These are phyloP conservation scores for Coix lacrymajobi DNA, from an alignment of 176 grass and related monocot genomes.

Conservation along the genomic window DNA sequence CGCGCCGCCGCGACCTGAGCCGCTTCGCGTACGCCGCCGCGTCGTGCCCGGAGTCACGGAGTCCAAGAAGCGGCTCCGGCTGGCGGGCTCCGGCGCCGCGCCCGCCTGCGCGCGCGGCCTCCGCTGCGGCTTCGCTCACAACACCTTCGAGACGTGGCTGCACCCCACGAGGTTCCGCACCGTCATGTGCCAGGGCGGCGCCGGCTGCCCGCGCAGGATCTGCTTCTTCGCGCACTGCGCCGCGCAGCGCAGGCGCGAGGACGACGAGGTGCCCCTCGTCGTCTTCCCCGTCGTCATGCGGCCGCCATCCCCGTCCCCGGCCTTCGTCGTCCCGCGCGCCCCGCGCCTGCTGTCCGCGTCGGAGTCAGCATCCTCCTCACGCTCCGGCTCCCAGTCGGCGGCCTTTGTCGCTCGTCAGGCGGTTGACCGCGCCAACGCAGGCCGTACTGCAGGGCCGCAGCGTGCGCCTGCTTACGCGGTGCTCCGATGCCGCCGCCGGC, in stretches of 20 bases:
- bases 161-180: slow-evolving; percentile 50
- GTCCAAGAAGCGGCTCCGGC: background rate
- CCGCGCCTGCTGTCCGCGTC: background rate
- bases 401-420: background rate
- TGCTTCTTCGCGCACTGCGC: slow-evolving; percentile 55
- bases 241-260: slow-evolving; percentile 10
- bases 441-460: background rate
- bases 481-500: background rate
- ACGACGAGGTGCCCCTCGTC: background rate
- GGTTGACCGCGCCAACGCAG: background rate
- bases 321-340: background rate
- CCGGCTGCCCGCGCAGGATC: slow-evolving; percentile 3
- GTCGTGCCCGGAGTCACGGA: slow-evolving; percentile 36
- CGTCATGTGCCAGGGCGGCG: slow-evolving; percentile 24
- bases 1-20: slow-evolving; percentile 41
- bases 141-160: slow-evolving; percentile 47
- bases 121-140: slow-evolving; percentile 38
- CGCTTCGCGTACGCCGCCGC: slow-evolving; percentile 26
- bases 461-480: background rate
- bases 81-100: background rate
- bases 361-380: too few relatives aligned
- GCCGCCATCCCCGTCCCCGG: background rate
- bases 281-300: too few relatives aligned
- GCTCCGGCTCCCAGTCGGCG: background rate
- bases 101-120: slow-evolving; percentile 13